These are phyloP conservation scores for Colletotrichum kahawae DNA, from an alignment of 2,329 filamentous ascomycete genomes.

Conservation along the genomic window DNA sequence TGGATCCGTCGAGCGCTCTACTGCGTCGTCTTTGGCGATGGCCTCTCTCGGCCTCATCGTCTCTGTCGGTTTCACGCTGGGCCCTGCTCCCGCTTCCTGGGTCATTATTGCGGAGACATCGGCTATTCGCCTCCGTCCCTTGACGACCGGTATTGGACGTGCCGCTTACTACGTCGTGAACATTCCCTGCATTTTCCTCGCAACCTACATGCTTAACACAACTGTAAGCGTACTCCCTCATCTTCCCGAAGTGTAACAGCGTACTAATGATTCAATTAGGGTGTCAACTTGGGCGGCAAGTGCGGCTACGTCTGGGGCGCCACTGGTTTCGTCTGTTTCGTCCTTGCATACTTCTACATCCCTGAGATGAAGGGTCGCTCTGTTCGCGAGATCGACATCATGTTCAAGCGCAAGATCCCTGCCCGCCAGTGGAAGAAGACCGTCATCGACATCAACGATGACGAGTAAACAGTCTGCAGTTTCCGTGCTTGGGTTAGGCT, in stretches of 20 bases:
- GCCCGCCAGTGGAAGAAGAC: conserved; percentile 63
- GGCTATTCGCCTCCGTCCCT: conserved; percentile 65
- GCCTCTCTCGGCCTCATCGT: conserved; percentile 68
- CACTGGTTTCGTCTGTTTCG: conserved; percentile 60
- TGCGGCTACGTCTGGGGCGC: conserved; percentile 66
- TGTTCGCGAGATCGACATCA: conserved; percentile 66
- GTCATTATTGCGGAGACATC: conserved; percentile 73
- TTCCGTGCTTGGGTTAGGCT: background rate
- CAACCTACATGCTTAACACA: conserved; percentile 65
- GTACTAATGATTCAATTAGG: conserved; percentile 33
- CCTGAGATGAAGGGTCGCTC: conserved; percentile 64
- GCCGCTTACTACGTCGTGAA: conserved; percentile 67
- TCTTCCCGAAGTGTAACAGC: background rate
- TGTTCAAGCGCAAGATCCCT: conserved; percentile 58
- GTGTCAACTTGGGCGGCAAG: conserved; percentile 54
- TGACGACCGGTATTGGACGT: conserved; percentile 71
- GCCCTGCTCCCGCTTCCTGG: conserved; percentile 68
- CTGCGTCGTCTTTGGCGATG: conserved; percentile 54
- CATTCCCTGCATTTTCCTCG: conserved; percentile 70
- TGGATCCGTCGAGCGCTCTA: conserved; percentile 46
- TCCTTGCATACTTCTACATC: conserved; percentile 51
- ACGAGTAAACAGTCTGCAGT: conserved; percentile 54
- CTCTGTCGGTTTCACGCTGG: conserved; percentile 67
- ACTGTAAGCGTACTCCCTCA: conserved; percentile 34
- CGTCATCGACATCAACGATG: conserved; percentile 61